These are phyloP conservation scores for Botrytis deweyae DNA, from an alignment of 2,329 filamentous ascomycete genomes.

Conservation along the genomic window DNA sequence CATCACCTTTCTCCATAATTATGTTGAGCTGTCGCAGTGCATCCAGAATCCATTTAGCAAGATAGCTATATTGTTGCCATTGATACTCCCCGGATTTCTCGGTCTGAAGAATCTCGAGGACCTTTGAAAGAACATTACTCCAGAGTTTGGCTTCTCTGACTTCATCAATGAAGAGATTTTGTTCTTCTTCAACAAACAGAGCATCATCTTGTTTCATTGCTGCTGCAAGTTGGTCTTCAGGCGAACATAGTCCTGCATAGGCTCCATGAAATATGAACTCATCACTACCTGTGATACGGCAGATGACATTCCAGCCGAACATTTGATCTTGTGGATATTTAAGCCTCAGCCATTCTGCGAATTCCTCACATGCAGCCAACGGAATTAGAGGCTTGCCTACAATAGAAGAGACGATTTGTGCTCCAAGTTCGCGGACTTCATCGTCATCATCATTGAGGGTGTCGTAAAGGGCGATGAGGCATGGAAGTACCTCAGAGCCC, in stretches of 20 bases:
- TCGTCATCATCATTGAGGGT: slow-evolving; percentile 88
- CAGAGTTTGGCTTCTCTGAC: slow-evolving; percentile 72
- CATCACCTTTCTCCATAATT: slow-evolving; percentile 50
- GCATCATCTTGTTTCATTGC: slow-evolving; percentile 59
- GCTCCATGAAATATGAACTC: background rate
- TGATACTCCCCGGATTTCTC: background rate
- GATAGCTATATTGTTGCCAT: slow-evolving; percentile 12
- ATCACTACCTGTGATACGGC: slow-evolving; percentile 29
- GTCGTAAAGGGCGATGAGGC: slow-evolving; percentile 69
- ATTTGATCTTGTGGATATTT: slow-evolving; percentile 12
- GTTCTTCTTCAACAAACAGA: slow-evolving; percentile 85
- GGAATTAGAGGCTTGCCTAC: slow-evolving; percentile 47
- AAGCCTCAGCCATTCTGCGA: slow-evolving; percentile 24
- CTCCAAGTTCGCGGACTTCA: slow-evolving; percentile 65
- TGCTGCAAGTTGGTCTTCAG: slow-evolving; percentile 44
- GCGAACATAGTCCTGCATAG: slow-evolving; percentile 35
- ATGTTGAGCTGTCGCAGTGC: slow-evolving; percentile 23
- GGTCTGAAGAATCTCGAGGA: slow-evolving; percentile 22
- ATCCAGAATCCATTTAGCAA: slow-evolving; percentile 47
- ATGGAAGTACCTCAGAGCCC: slow-evolving; percentile 44
- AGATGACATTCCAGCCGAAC: slow-evolving; percentile 26
- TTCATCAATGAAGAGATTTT: slow-evolving; percentile 90
- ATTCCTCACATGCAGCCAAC: slow-evolving; percentile 25
- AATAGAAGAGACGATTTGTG: slow-evolving; percentile 38
- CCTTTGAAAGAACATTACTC: slow-evolving; percentile 46